Percentiles rank a stretch among this genome's conserved stretches.
Evolutionary conservation across 306 rosid species (phyloP).

Genomic region (Glycyrrhiza uralensis): DNA sequence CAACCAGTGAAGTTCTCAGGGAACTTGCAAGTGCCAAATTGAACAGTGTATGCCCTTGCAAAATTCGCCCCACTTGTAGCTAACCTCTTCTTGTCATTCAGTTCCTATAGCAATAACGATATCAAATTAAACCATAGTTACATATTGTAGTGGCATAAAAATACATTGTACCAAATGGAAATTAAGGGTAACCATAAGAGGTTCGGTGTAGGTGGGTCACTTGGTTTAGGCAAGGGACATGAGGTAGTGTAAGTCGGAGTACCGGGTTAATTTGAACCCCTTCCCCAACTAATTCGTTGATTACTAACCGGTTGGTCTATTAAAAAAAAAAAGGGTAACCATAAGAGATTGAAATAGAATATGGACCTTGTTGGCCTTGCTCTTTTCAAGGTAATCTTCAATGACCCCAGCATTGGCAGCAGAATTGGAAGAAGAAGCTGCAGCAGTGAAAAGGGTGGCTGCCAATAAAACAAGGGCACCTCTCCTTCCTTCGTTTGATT

Average conservation of each 20-base stretch:
- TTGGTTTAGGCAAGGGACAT: no score
- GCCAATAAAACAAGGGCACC: slow-evolving; percentile 62
- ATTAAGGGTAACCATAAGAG: no score
- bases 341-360: not conserved
- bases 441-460: slow-evolving; percentile 61
- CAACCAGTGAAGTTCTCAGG: slow-evolving; percentile 99
- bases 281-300: no score
- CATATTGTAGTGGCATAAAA: no score
- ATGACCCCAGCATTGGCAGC: slow-evolving; percentile 77
- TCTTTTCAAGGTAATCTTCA: slow-evolving; percentile 78
- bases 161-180: no score
- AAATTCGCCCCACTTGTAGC: slow-evolving; percentile 95
- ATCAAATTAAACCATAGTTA: no score
- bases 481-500: slow-evolving; percentile 62
- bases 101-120: slow-evolving; percentile 60
- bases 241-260: no score
- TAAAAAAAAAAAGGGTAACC: not conserved
- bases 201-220: no score
- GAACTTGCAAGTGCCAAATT: slow-evolving; percentile 94
- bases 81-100: slow-evolving; percentile 94
- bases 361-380: slow-evolving; percentile 90
- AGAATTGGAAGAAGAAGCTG: slow-evolving; percentile 33
- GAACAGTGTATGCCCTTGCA: slow-evolving; percentile 92
- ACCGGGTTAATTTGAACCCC: no score
- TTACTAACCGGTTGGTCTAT: no score